Percentiles rank a stretch among this genome's conserved stretches.
Conservation (phyloP, 257 asterid species). For the Cinchona pubescens region DNA sequence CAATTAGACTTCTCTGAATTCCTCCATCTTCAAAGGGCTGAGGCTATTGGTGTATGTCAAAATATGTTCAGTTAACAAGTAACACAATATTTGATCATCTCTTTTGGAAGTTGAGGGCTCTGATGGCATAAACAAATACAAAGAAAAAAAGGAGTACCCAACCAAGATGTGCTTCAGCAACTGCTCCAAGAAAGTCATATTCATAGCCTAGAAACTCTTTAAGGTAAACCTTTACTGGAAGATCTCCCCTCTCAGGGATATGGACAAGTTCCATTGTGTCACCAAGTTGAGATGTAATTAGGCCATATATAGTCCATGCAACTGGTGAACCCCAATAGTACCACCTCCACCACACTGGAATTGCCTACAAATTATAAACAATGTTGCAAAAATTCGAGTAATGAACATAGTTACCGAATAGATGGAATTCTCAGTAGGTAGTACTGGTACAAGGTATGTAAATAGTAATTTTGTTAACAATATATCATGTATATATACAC, state of each 20-base stretch:
- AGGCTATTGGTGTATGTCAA: not conserved
- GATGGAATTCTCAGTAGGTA: no score
- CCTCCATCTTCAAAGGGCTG: not conserved
- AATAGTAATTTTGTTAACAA: no score
- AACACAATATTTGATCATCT: constrained; percentile 30
- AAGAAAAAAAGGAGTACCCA: constrained; percentile 62
- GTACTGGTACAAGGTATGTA: no score
- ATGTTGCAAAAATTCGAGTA: not conserved
- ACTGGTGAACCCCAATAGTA: constrained; percentile 91
- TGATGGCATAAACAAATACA: constrained; percentile 63
- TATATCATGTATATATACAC: no score
- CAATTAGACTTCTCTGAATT: not conserved
- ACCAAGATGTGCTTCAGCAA: constrained; percentile 61
- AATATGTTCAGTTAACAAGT: not conserved
- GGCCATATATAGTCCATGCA: constrained; percentile 73
- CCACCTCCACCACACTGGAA: constrained; percentile 93
- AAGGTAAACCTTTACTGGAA: constrained; percentile 52
- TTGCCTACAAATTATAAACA: constrained; percentile 43
- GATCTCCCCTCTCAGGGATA: constrained; percentile 46
- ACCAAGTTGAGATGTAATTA: constrained; percentile 60
- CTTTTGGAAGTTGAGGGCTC: constrained; percentile 63
- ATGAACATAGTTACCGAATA: not conserved
- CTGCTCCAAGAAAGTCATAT: constrained; percentile 56
- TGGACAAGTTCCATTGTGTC: constrained; percentile 39
- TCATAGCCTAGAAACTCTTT: constrained; percentile 48